Percentiles rank a stretch among this genome's conserved stretches.
These are phyloP conservation scores for Allantophomopsis cytisporea DNA, from an alignment of 2,329 filamentous ascomycete genomes.

Conservation along the genomic window DNA sequence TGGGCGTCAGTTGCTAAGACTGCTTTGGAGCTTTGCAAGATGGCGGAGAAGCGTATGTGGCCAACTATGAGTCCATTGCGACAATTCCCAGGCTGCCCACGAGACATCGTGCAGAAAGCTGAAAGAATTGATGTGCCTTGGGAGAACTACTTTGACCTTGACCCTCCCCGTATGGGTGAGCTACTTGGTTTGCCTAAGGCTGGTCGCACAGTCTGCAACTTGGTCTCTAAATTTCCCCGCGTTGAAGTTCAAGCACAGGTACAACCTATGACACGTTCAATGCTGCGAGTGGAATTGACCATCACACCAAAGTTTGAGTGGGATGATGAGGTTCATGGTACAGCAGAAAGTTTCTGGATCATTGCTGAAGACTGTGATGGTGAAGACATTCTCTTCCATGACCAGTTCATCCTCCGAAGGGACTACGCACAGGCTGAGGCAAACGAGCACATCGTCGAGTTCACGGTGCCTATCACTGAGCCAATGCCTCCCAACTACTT, in stretches of 20 bases:
- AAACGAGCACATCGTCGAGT: slow-evolving; percentile 90
- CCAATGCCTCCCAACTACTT: slow-evolving; percentile 99
- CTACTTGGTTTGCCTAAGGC: slow-evolving; percentile 82
- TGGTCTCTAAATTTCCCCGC: slow-evolving; percentile 87
- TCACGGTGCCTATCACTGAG: slow-evolving; percentile 91
- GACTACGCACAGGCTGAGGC: slow-evolving; percentile 76
- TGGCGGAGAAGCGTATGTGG: slow-evolving; percentile 99
- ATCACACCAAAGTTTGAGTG: slow-evolving; percentile 93
- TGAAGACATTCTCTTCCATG: slow-evolving; percentile 88
- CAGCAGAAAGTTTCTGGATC: slow-evolving; percentile 91
- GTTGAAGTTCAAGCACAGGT: slow-evolving; percentile 88
- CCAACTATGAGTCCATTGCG: slow-evolving; percentile 93
- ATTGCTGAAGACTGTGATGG: slow-evolving; percentile 95
- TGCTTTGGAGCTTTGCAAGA: slow-evolving; percentile 90
- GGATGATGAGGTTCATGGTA: slow-evolving; percentile 81
- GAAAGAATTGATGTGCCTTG: slow-evolving; percentile 92
- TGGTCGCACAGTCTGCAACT: slow-evolving; percentile 69
- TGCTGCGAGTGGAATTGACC: slow-evolving; percentile 80
- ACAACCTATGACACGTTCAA: slow-evolving; percentile 85
- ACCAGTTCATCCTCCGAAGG: slow-evolving; percentile 82
- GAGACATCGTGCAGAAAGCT: slow-evolving; percentile 80
- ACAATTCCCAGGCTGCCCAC: slow-evolving; percentile 72
- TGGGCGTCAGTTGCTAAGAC: slow-evolving; percentile 91
- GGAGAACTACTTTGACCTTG: slow-evolving; percentile 88
- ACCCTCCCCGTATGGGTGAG: slow-evolving; percentile 93